Base-by-base conservation (phyloP, 257 asterid genomes). In the Solanum gracilifrons region DNA sequence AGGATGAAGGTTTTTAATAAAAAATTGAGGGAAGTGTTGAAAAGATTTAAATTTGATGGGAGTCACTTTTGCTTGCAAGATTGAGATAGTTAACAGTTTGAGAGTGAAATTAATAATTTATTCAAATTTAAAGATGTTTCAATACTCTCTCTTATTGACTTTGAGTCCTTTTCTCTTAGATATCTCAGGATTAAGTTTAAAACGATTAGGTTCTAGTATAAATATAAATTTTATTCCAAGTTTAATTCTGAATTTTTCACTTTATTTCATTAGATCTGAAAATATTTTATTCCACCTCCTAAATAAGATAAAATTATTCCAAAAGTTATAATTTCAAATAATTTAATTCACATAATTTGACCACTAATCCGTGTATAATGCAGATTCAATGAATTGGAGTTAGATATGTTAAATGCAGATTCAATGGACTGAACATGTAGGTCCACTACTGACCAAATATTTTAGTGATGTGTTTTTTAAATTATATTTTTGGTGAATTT, bases 401-500 rank as follows among this genome's bases (percentile, higher is more conserved):
- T 10, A 23, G 39, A 21, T 35, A 72, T 36, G 82, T 23, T 82
- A 23, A 82, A 46, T 82, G 11, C 85, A 82, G 43, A 48, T 66
- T 85, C 80, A 85, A 39, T 85, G 80, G 1, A 85, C 8, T 66
- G 1, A 13, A 85, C 37, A 18, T 66, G 75, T 66, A 21, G 85
- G 85, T 48, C 85, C 85, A 46, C 4, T 29, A 2, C 16, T 29
- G 69, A 31, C 82, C 58, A 37, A 66, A 37, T 12, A 39, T 27
- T 68, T 85, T 29, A 68, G 82, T 25, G 82, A 85, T 0, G 37
- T 39, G 66, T 39, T 85, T 37, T 60, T 23, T 46, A 41, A 64
- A 11, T 27, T 66, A 15, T 25, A 20, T 62, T 64, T 66, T 75
- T 75, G 55, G 82, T 85, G 87, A 85, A 64, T 1, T 71, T 85